These are phyloP conservation scores for Clonostachys solani DNA, from an alignment of 2,329 filamentous ascomycete genomes.

Conservation along the genomic window DNA sequence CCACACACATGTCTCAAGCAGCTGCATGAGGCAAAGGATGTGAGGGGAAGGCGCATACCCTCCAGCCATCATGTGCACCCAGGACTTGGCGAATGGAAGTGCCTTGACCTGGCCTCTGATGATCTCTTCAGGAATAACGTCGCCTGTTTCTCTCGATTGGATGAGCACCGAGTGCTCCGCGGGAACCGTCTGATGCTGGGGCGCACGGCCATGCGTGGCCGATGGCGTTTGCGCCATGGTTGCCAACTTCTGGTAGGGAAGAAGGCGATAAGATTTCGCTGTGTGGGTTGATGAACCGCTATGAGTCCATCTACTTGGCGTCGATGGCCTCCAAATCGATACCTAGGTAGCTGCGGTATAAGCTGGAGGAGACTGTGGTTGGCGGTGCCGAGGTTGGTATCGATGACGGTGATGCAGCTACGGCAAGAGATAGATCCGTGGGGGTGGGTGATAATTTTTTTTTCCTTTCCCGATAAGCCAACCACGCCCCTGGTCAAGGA, in stretches of 20 bases:
- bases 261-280: background rate
- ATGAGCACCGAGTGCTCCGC: constrained; percentile 35
- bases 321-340: too few species aligned
- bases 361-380: too few species aligned
- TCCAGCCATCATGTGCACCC: constrained; percentile 89
- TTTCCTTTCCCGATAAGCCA: too few species aligned
- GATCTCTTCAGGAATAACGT: constrained; percentile 40
- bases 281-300: background rate
- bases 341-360: too few species aligned
- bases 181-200: constrained; percentile 12
- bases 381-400: too few species aligned
- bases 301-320: too few species aligned
- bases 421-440: too few species aligned
- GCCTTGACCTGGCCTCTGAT: constrained; percentile 26
- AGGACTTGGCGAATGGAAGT: constrained; percentile 67
- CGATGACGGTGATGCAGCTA: too few species aligned
- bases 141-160: constrained; percentile 60
- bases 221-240: constrained; percentile 15
- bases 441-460: too few species aligned
- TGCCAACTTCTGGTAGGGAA: background rate
- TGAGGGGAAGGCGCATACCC: constrained; percentile 52
- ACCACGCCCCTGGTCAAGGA: too few species aligned
- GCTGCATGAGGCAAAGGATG: background rate
- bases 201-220: too few species aligned
- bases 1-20: background rate